phyloP scores from a whole-genome alignment of 805 yeast genomes.

The Groenewaldozyma salmanticensis region DNA sequence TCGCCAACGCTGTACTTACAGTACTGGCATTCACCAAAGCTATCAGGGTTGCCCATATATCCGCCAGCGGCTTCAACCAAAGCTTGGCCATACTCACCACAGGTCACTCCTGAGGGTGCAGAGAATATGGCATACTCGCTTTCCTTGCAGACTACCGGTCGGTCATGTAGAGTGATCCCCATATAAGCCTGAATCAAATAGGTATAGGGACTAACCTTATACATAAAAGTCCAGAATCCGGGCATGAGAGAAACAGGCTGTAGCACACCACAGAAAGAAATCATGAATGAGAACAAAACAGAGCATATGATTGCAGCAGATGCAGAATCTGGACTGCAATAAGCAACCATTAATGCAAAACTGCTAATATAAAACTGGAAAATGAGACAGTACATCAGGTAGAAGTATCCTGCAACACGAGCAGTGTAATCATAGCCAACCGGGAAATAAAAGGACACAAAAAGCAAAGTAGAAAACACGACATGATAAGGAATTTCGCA shows the following conservation, averaged over 20 bases:
- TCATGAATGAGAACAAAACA: slow-evolving; percentile 45
- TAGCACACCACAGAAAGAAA: slow-evolving; percentile 62
- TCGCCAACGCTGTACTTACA: slow-evolving; percentile 34
- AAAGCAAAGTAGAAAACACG: slow-evolving; percentile 41
- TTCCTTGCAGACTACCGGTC: slow-evolving; percentile 39
- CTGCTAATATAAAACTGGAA: slow-evolving; percentile 44
- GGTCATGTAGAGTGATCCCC: slow-evolving; percentile 38
- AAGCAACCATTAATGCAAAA: slow-evolving; percentile 46
- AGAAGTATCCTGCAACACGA: slow-evolving; percentile 40
- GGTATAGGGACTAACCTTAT: slow-evolving; percentile 60
- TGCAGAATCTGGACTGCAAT: slow-evolving; percentile 55
- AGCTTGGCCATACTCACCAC: slow-evolving; percentile 41
- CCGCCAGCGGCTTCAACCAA: slow-evolving; percentile 39
- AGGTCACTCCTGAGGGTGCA: slow-evolving; percentile 49
- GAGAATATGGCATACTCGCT: slow-evolving; percentile 41
- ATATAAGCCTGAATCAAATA: slow-evolving; percentile 54
- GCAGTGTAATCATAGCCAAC: slow-evolving; percentile 35
- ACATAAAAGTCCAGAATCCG: slow-evolving; percentile 79
- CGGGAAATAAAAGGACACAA: slow-evolving; percentile 45
- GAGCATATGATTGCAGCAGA: slow-evolving; percentile 55
- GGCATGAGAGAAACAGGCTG: slow-evolving; percentile 54
- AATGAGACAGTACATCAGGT: slow-evolving; percentile 39
- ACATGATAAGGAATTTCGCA: slow-evolving; percentile 55
- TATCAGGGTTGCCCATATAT: slow-evolving; percentile 31
- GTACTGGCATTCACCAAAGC: slow-evolving; percentile 38